Percentiles rank a stretch among this genome's conserved stretches.
Conservation (phyloP, 371 early-diverging fungal species). For the Sporodiniella umbellata region DNA sequence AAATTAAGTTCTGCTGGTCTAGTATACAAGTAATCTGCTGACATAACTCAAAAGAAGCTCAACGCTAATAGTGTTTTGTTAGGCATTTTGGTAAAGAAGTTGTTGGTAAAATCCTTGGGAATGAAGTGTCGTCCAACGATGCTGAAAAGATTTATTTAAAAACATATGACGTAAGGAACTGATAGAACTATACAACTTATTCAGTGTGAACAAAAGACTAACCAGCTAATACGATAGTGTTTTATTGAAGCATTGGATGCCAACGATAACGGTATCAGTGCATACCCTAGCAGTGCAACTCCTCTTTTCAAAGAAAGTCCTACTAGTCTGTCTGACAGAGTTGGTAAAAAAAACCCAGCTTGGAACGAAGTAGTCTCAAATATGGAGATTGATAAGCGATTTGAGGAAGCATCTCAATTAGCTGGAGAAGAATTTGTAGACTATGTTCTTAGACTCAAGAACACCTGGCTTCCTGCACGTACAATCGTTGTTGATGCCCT, state of each 20-base stretch:
- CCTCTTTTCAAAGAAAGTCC: slow-evolving; percentile 78
- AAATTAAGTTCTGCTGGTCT: slow-evolving; percentile 93
- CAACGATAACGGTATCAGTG: slow-evolving; percentile 88
- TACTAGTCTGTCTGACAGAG: slow-evolving; percentile 77
- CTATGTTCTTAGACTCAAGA: slow-evolving; percentile 61
- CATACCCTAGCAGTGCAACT: slow-evolving; percentile 74
- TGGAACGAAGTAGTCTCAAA: slow-evolving; percentile 85
- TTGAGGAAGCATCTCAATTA: slow-evolving; percentile 70
- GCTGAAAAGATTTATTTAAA: slow-evolving; percentile 72
- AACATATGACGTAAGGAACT: slow-evolving; percentile 64
- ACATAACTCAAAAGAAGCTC: slow-evolving; percentile 18
- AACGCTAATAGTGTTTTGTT: slow-evolving; percentile 2
- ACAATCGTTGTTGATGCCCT: slow-evolving; percentile 74
- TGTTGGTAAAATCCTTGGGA: slow-evolving; percentile 58
- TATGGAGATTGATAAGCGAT: slow-evolving; percentile 61
- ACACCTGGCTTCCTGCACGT: slow-evolving; percentile 89
- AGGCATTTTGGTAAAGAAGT: slow-evolving; percentile 87
- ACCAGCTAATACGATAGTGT: slow-evolving; percentile 25
- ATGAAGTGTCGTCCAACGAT: slow-evolving; percentile 45
- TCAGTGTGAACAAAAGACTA: no score
- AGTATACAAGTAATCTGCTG: slow-evolving; percentile 67
- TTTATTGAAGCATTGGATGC: slow-evolving; percentile 79
- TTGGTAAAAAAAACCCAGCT: slow-evolving; percentile 85
- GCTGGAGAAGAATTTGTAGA: slow-evolving; percentile 76
- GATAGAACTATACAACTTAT: no score